Base-by-base conservation (phyloP, 345 rosid species). In the Fremontodendron californicum region DNA sequence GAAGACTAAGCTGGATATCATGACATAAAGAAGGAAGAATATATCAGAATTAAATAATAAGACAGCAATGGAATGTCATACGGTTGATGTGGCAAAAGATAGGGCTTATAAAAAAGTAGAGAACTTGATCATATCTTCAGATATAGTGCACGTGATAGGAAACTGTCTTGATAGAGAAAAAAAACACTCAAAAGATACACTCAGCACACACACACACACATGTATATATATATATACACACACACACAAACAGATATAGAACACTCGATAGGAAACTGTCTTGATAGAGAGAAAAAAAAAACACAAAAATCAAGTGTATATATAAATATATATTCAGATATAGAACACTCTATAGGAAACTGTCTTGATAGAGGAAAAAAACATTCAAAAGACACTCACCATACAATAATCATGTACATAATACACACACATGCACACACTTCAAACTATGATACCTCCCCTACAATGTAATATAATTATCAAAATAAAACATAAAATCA, bases 1-100 rank as follows among this genome's bases (percentile, higher is more conserved):
- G 98, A 69, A 46, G 75, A 35, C 7, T 29, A 25, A 21, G 43
- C 5, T 9, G 15, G 19, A 60, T 29, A 46, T 61, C 29, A 75
- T 31, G 29, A 31, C 9, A 49, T 18, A 33, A n/a, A 61, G 45
- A 16, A 48, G 33, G 42, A 29, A 70, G 57, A 46, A 16, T 48
- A 0, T 16, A 27, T 48, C 23, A 69, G 5, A 3, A 37, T 64
- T 35, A n/a, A 37, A 64, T 9, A 19, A 16, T 8, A 18, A 64
- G 46, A 19, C 27, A 63, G 15, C 69, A 64, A 35, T 16, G 3
- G 35, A 2, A 6, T 43, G 54, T 55, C 15, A 25, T 45, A 25
- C 8, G 13, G 55, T 69, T 69, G 55, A 69, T 69, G 39, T 7
- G 40, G 57, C 73, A 69, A 25, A 27, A 15, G 13, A 27, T 8